Evolutionary conservation across 2,329 filamentous ascomycete species (phyloP), one percentile per base, ranked within the genome.

Genomic region (Diplodia intermedia): DNA sequence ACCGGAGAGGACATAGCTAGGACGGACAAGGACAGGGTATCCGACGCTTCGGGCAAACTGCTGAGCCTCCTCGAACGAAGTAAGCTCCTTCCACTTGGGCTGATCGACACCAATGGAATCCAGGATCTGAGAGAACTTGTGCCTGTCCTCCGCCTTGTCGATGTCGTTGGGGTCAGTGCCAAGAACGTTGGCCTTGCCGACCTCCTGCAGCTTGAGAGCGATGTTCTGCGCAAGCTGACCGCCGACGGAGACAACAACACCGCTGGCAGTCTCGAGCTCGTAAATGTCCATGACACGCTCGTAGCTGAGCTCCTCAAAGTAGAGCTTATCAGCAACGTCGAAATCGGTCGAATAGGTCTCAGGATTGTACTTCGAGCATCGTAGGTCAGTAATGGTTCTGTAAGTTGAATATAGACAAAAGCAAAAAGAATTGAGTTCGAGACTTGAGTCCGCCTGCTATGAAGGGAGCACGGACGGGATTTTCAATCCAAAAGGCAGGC

Each of bases 281-380:
- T 97, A 97, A 72, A 98, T 98, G 79, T 99, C 95, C 93, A 98
- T 97, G 11, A 98, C 94, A 77, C 94, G 90, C 83, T 98, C 95
- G 78, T 97, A 98, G 80, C 91, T 95, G 66, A 98, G 82, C 81
- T 99, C 95, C 74, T 98, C 95, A 72, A 99, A 99, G 82, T 98
- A 99, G 5, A 99, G 87, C 75, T 89, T 93, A 75, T 98, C 94
- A 9, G 93, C 92, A 11, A 88, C 88, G 74, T 99, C 95, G 77
- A 90, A 94, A 80, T 98, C 95, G 0, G 94, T 97, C 66, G 78
- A 84, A 69, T 88, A 88, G 0, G 93, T 97, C 75, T 97, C 92
- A 0, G 92, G 92, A 74, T 95, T 94, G 74, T 88, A 91, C 57
- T 36, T 11, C 5, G 31, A n/a, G n/a, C n/a, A n/a, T n/a, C n/a